phyloP scores from a whole-genome alignment of 2,329 filamentous ascomycete genomes.

The Bipolaris zeicola region DNA sequence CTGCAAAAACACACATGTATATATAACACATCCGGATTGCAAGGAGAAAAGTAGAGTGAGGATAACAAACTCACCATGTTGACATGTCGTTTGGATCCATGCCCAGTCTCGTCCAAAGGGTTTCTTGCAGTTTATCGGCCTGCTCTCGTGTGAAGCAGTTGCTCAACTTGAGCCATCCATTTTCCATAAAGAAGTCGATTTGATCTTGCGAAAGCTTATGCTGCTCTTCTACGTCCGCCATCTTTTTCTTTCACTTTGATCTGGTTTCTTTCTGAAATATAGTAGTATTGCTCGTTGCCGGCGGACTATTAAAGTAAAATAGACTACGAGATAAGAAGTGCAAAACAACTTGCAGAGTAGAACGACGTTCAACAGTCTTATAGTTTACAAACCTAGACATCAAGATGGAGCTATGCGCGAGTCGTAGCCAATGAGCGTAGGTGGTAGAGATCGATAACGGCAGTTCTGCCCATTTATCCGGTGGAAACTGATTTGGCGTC shows the following conservation, averaged over 20 bases:
- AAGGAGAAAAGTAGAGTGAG: no score
- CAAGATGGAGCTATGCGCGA: conserved; percentile 3
- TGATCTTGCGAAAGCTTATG: conserved; percentile 53
- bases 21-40: background rate
- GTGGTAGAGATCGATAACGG: conserved; percentile 6
- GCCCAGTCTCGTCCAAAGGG: conserved; percentile 68
- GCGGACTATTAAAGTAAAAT: background rate
- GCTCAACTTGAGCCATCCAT: conserved; percentile 62
- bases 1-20: background rate
- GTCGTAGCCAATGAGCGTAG: background rate
- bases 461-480: conserved; percentile 31
- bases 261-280: background rate
- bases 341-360: no score
- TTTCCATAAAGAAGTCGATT: conserved; percentile 59
- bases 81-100: conserved; percentile 67
- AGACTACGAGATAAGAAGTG: background rate
- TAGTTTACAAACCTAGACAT: background rate
- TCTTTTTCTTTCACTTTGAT: background rate
- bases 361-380: conserved; percentile 4
- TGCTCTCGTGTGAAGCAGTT: conserved; percentile 59
- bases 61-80: conserved; percentile 58
- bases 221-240: conserved; percentile 25
- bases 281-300: background rate
- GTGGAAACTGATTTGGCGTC: conserved; percentile 24
- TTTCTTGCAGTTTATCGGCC: conserved; percentile 55